Conservation (phyloP, 1,284 basidiomycete species). For the Phlebopus sp. region DNA sequence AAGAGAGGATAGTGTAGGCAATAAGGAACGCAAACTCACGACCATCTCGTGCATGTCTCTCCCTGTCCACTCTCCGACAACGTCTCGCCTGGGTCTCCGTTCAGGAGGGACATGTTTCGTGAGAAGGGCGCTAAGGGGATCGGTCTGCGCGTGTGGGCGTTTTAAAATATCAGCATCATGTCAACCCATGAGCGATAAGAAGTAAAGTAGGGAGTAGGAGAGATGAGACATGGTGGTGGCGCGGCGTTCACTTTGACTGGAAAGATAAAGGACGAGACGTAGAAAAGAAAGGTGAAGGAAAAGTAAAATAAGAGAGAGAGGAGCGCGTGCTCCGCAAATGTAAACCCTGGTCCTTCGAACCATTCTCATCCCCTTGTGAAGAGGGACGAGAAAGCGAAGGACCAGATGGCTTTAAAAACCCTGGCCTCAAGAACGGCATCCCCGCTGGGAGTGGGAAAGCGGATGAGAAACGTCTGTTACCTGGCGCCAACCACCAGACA, state of each 20-base stretch:
- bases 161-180: slow-evolving; percentile 12
- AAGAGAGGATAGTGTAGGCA: slow-evolving; percentile 16
- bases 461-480: slow-evolving; percentile 15
- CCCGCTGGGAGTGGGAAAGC: slow-evolving; percentile 16
- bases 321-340: background rate
- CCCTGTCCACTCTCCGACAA: slow-evolving; percentile 68
- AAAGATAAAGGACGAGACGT: background rate
- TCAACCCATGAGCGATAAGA: background rate
- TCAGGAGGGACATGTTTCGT: slow-evolving; percentile 80
- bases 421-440: slow-evolving; percentile 28
- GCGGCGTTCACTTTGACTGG: background rate
- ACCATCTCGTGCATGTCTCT: slow-evolving; percentile 73
- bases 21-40: slow-evolving; percentile 42
- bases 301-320: background rate
- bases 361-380: background rate
- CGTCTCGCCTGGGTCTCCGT: slow-evolving; percentile 65
- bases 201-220: slow-evolving; percentile 3
- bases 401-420: slow-evolving; percentile 3
- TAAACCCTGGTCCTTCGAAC: background rate
- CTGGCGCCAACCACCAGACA: slow-evolving; percentile 58
- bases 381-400: background rate
- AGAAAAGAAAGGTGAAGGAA: slow-evolving; percentile 3
- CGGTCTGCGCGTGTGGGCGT: slow-evolving; percentile 57
- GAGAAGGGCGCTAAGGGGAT: slow-evolving; percentile 73
- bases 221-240: background rate